A percentile compares a stretch with the other conserved stretches of the same genome.
phyloP scores from a whole-genome alignment of 2,329 filamentous ascomycete genomes.

The Thermothelomyces thermophilus region DNA sequence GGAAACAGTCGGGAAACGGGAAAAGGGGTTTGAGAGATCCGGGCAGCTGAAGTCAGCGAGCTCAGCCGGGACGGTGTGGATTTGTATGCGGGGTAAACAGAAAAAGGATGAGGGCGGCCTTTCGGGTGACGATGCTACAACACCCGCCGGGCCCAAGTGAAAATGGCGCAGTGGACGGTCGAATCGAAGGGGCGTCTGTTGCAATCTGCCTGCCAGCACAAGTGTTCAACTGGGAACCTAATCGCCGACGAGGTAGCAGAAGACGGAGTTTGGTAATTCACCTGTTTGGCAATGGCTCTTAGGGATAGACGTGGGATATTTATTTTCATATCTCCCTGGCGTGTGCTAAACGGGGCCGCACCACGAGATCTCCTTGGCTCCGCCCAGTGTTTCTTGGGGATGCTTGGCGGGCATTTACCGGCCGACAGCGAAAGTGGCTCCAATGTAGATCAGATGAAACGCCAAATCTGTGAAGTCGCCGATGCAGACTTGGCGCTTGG shows the following conservation, averaged over 20 bases:
- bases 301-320: not conserved
- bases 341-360: not conserved
- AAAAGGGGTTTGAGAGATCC: too few species aligned
- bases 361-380: not conserved
- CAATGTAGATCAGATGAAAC: constrained; percentile 18
- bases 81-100: not conserved
- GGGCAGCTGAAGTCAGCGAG: not conserved
- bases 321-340: not conserved
- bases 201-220: too few species aligned
- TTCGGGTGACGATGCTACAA: not conserved
- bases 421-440: constrained; percentile 9
- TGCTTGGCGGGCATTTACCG: constrained; percentile 16
- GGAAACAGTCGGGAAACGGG: not conserved
- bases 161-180: constrained; percentile 14
- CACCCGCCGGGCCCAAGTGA: not conserved
- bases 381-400: not conserved
- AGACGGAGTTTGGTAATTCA: not conserved
- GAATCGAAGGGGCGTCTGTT: too few species aligned
- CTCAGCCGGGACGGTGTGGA: not conserved
- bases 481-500: not conserved
- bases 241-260: too few species aligned
- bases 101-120: not conserved
- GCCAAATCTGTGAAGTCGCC: constrained; percentile 3
- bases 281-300: not conserved
- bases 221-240: too few species aligned